Evolutionary conservation across 345 rosid genomes (phyloP).

Genomic region (Jatropha curcas): DNA sequence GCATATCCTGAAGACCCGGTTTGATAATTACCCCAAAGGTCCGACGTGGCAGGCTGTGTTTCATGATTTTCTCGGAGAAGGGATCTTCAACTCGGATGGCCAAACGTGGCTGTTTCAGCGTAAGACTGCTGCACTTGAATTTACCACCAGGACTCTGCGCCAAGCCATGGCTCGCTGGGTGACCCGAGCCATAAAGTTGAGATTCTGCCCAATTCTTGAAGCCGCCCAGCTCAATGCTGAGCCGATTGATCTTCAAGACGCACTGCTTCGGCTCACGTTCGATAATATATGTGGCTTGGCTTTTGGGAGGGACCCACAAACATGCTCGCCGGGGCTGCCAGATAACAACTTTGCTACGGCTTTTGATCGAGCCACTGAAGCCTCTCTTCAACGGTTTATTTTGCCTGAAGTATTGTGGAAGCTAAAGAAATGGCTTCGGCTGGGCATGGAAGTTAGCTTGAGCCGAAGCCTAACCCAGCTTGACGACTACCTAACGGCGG

Average conservation of each 20-base stretch:
- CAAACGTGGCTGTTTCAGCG: slow-evolving; percentile 95
- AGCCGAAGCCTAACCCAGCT: slow-evolving; percentile 72
- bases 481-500: slow-evolving; percentile 59
- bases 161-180: slow-evolving; percentile 99
- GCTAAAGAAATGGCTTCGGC: slow-evolving; percentile 66
- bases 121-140: slow-evolving; percentile 95
- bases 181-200: slow-evolving; percentile 62
- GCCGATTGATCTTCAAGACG: slow-evolving; percentile 83
- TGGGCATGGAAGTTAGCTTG: slow-evolving; percentile 85
- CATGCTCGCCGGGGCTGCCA: slow-evolving; percentile 70
- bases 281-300: slow-evolving; percentile 95
- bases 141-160: slow-evolving; percentile 93
- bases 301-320: slow-evolving; percentile 90
- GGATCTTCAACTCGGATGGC: slow-evolving; percentile 90
- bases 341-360: slow-evolving; percentile 75
- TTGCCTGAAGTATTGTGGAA: slow-evolving; percentile 86
- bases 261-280: slow-evolving; percentile 87
- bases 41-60: slow-evolving; percentile 98
- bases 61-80: slow-evolving; percentile 87
- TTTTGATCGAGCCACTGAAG: slow-evolving; percentile 90
- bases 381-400: slow-evolving; percentile 83
- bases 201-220: slow-evolving; percentile 72
- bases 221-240: slow-evolving; percentile 46
- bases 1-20: slow-evolving; percentile 81
- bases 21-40: slow-evolving; percentile 93